Conservation (phyloP, 2,329 filamentous ascomycete genomes). For the Diaporthe nobilis region DNA sequence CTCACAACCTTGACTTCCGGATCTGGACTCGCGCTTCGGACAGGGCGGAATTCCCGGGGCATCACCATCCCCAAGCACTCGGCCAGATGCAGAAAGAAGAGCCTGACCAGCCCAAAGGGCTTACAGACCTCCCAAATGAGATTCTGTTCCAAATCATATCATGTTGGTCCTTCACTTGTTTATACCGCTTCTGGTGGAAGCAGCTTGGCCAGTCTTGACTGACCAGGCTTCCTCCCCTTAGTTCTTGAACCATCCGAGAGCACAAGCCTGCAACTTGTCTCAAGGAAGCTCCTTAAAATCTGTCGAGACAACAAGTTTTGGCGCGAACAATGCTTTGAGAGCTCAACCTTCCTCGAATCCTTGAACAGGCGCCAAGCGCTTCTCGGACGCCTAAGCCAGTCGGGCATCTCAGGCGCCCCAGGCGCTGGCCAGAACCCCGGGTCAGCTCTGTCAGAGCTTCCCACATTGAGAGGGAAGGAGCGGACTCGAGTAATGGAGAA, state of each 20-base stretch:
- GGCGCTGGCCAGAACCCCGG: background rate
- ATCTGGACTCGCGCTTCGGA: background rate
- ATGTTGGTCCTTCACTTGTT: conserved; percentile 60
- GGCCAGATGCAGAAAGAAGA: conserved; percentile 9
- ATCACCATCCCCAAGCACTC: background rate
- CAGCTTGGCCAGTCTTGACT: conserved; percentile 31
- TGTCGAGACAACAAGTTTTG: conserved; percentile 83
- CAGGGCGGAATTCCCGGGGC: background rate
- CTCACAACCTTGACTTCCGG: background rate
- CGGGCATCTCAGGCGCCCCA: background rate
- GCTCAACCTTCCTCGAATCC: conserved; percentile 76
- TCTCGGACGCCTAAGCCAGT: conserved; percentile 49
- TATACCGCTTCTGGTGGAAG: background rate
- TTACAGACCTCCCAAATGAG: conserved; percentile 70
- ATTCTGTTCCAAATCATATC: conserved; percentile 74
- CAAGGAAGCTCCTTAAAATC: conserved; percentile 73
- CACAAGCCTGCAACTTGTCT: conserved; percentile 78
- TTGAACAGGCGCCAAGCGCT: conserved; percentile 67
- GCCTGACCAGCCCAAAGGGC: conserved; percentile 14
- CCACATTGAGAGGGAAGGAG: conserved; percentile 52
- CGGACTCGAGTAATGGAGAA: conserved; percentile 76
- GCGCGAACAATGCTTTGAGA: conserved; percentile 80
- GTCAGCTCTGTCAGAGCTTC: background rate
- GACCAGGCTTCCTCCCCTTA: conserved; percentile 51
- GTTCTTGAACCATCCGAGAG: conserved; percentile 76